A percentile compares a stretch with the other conserved stretches of the same genome.
These are phyloP conservation scores for Wallacemonas sp. DNA, from an alignment of 208 protist species.

Conservation along the genomic window DNA sequence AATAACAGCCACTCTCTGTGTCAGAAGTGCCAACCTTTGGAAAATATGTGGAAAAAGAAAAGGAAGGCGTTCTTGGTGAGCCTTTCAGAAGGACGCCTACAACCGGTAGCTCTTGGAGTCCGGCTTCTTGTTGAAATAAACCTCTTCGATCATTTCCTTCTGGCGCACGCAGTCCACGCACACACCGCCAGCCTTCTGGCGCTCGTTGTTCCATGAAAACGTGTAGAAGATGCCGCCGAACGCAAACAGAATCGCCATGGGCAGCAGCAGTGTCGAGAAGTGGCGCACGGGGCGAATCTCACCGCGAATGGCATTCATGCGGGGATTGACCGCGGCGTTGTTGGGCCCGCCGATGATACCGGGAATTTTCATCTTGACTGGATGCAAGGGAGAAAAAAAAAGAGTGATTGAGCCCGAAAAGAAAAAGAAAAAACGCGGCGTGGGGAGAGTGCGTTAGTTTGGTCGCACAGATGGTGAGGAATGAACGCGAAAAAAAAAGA, in stretches of 20 bases:
- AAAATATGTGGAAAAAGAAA: neutral
- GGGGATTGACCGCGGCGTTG: slow-evolving; percentile 24
- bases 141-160: slow-evolving; percentile 82
- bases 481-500: neutral
- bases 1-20: too few species aligned
- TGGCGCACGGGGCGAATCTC: slow-evolving; percentile 18
- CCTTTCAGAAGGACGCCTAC: slow-evolving; percentile 20
- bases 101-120: slow-evolving; percentile 60
- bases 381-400: neutral
- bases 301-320: slow-evolving; percentile 28
- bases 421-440: neutral
- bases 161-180: slow-evolving; percentile 83
- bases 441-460: too few species aligned
- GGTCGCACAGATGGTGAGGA: neutral
- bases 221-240: slow-evolving; percentile 65
- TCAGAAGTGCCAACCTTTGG: too few species aligned
- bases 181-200: slow-evolving; percentile 55
- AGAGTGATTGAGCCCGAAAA: too few species aligned
- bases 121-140: slow-evolving; percentile 74
- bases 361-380: slow-evolving; percentile 31
- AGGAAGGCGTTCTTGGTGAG: neutral
- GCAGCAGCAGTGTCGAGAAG: slow-evolving; percentile 42
- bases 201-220: slow-evolving; percentile 68
- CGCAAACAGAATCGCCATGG: slow-evolving; percentile 62
- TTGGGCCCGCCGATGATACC: slow-evolving; percentile 25